Conservation (phyloP, 106 monocot species). For the Vanilla planifolia region DNA sequence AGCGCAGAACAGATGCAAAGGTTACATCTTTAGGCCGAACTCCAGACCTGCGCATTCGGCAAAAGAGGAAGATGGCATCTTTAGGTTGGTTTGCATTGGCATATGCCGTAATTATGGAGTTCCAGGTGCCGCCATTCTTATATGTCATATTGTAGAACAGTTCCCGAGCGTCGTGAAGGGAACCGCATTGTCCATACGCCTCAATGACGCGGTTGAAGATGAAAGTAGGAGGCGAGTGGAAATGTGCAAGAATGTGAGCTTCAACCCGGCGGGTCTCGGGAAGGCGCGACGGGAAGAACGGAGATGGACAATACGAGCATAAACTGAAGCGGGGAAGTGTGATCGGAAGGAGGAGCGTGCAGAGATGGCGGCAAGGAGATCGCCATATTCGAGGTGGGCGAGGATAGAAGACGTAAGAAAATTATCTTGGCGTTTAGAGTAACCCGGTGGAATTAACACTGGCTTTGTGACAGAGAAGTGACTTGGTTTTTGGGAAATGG, state of each 20-base stretch:
- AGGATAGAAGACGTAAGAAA: conserved; percentile 19
- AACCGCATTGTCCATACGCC: conserved; percentile 26
- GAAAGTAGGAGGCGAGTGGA: conserved; percentile 41
- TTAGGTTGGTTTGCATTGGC: conserved; percentile 14
- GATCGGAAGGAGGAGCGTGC: conserved; percentile 14
- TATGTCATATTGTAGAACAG: conserved; percentile 71
- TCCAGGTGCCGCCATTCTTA: conserved; percentile 56
- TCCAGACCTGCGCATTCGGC: conserved; percentile 24
- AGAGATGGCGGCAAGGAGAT: conserved; percentile 15
- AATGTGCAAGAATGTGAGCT: conserved; percentile 28
- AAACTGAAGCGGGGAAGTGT: conserved; percentile 18
- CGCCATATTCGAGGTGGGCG: conserved; percentile 9
- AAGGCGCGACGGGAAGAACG: conserved; percentile 13
- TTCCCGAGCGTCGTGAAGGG: conserved; percentile 31
- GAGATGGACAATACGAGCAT: conserved; percentile 32
- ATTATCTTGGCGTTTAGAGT: too few relatives aligned
- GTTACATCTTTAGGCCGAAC: conserved; percentile 42
- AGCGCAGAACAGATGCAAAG: conserved; percentile 46
- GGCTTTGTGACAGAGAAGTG: too few relatives aligned
- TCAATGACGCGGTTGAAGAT: conserved; percentile 71
- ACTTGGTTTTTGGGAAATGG: too few relatives aligned
- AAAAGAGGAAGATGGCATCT: conserved; percentile 31
- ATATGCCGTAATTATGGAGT: conserved; percentile 51
- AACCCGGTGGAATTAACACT: too few relatives aligned
- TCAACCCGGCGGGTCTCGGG: conserved; percentile 25